Base-by-base conservation (phyloP, 805 yeast species). In the Candida insectalens region DNA sequence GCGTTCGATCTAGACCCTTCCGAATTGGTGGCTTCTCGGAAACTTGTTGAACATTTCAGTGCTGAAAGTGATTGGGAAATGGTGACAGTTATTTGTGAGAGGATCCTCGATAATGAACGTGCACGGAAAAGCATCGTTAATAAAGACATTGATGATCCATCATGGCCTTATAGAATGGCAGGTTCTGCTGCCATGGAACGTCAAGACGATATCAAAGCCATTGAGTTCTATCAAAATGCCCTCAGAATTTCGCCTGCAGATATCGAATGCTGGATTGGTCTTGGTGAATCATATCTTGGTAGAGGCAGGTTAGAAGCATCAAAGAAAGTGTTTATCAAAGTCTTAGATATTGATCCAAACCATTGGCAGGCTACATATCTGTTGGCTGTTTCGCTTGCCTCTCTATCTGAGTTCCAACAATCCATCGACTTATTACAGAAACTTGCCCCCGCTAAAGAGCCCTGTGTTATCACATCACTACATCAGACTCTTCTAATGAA, bases 201-300 rank as follows among this genome's bases (percentile, higher is more conserved):
- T 19, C 84, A 77, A 45, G 77, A 80, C 43, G 83, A 75, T 42
- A 74, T 73, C 1, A 76, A 75, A 36, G 94, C 98, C 0, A 80
- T 89, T 30, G 89, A 83, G 54, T 77, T 83, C 72, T 87, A 84
- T 50, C 98, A 92, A 55, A 71, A 77, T 19, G 87, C 96, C 2
- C 62, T 92, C 32, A 67, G 96, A 40, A 60, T 81, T 42, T 62
- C 76, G 28, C 62, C 80, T 0, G 42, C 49, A 34, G 96, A 92
- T 55, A 52, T 71, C 2, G 79, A 83, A 42, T 79, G 95, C 2
- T 89, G 97, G 96, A 64, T 82, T 19, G 96, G 96, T 1, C 62
- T 92, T n/a, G 98, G 98, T n/a, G 97, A 92, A 53, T 89, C 96
- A 0, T 92, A 92, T 53, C 63, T 70, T 35, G 71, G 76, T 18